These are phyloP conservation scores for Hyphodiscus hymeniophilus DNA, from an alignment of 495 filamentous ascomycete genomes.

Conservation along the genomic window DNA sequence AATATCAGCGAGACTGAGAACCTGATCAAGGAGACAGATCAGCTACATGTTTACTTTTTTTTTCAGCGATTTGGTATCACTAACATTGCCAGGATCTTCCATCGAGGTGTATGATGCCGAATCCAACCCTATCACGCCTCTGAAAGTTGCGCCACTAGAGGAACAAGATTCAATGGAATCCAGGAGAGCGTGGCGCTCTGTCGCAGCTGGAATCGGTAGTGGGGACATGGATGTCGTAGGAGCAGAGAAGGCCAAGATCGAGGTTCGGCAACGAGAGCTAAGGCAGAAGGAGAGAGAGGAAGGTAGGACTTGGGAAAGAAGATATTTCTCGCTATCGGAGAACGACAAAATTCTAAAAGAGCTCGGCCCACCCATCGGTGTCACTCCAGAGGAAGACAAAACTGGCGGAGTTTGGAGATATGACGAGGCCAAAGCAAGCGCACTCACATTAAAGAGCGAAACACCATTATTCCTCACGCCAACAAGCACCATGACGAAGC, in stretches of 20 bases:
- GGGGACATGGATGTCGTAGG: constrained; percentile 82
- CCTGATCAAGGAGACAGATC: no score
- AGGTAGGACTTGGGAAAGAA: constrained; percentile 73
- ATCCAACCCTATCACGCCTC: constrained; percentile 50
- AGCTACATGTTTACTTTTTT: no score
- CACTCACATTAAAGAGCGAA: neutral
- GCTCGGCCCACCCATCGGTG: constrained; percentile 15
- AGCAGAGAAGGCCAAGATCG: constrained; percentile 80
- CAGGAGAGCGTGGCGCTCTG: constrained; percentile 77
- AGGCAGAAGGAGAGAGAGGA: constrained; percentile 74
- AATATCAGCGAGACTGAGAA: no score
- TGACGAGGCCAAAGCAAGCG: constrained; percentile 34
- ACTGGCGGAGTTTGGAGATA: constrained; percentile 70
- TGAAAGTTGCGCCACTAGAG: constrained; percentile 68
- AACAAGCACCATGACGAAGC: neutral
- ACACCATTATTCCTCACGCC: neutral
- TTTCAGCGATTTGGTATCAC: no score
- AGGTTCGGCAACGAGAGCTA: constrained; percentile 81
- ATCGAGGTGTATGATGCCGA: constrained; percentile 67
- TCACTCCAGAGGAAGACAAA: constrained; percentile 45
- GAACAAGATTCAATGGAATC: constrained; percentile 84
- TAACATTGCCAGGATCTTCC: no score
- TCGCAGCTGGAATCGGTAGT: constrained; percentile 69
- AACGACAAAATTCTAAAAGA: constrained; percentile 14
- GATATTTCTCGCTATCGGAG: constrained; percentile 61